These are phyloP conservation scores for Borealophlyctis nickersoniae DNA, from an alignment of 192 early-diverging fungal genomes.

Conservation along the genomic window DNA sequence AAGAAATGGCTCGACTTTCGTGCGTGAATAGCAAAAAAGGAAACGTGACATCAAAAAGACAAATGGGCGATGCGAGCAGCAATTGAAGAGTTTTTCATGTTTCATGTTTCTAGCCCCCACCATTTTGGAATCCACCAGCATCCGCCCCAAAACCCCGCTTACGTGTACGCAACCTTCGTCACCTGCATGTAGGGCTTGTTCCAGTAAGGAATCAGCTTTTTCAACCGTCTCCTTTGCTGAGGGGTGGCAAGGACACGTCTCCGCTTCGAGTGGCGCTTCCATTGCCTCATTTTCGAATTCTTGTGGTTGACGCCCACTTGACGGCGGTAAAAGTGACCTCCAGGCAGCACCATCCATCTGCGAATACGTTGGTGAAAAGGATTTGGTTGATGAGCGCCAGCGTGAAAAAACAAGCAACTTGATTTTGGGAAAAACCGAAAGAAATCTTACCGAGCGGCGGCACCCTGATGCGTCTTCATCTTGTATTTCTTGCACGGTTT, in stretches of 20 bases:
- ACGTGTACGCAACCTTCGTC: too few species aligned
- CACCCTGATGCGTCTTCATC: slow-evolving; percentile 49
- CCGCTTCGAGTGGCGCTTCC: slow-evolving; percentile 43
- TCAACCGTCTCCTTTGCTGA: slow-evolving; percentile 34
- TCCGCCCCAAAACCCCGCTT: too few species aligned
- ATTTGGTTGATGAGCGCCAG: slow-evolving; percentile 5
- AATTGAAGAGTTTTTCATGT: too few species aligned
- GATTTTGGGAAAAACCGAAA: neutral
- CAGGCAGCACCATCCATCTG: slow-evolving; percentile 47
- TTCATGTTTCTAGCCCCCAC: too few species aligned
- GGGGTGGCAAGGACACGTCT: slow-evolving; percentile 32
- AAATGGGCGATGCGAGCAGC: too few species aligned
- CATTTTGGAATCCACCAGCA: too few species aligned
- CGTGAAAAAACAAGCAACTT: neutral
- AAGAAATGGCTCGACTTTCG: slow-evolving; percentile 23
- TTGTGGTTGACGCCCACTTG: slow-evolving; percentile 45
- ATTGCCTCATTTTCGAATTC: slow-evolving; percentile 45
- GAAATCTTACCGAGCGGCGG: slow-evolving; percentile 38
- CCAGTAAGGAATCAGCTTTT: slow-evolving; percentile 47
- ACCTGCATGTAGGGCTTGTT: slow-evolving; percentile 48
- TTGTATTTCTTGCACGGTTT: slow-evolving; percentile 56
- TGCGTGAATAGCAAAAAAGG: slow-evolving; percentile 18
- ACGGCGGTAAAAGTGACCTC: slow-evolving; percentile 41
- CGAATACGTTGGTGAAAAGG: neutral
- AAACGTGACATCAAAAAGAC: too few species aligned